A percentile compares a stretch with the other conserved stretches of the same genome.
These are phyloP conservation scores for Saccharata proteae DNA, from an alignment of 2,329 filamentous ascomycete species.

Conservation along the genomic window DNA sequence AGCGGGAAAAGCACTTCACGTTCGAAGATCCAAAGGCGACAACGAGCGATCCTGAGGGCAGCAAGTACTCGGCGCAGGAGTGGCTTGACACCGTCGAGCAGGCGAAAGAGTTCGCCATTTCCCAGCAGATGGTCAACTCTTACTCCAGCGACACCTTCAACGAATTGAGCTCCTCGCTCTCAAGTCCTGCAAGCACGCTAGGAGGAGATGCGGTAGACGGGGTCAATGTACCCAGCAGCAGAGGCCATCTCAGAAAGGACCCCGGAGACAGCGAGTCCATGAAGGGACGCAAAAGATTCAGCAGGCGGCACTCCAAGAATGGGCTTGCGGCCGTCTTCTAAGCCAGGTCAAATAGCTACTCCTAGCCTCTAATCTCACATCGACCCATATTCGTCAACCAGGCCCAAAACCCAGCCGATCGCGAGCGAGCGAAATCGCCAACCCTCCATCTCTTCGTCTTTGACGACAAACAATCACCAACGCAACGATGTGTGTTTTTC, in stretches of 20 bases:
- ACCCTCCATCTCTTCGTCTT: neutral
- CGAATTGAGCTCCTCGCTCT: slow-evolving; percentile 44
- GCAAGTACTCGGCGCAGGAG: slow-evolving; percentile 64
- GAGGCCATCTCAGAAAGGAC: slow-evolving; percentile 36
- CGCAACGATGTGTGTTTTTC: too few species aligned
- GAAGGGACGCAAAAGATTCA: slow-evolving; percentile 58
- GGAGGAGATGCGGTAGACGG: slow-evolving; percentile 39
- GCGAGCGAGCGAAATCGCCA: neutral
- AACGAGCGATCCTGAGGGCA: slow-evolving; percentile 48
- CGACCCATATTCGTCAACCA: neutral
- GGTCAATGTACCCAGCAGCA: slow-evolving; percentile 40
- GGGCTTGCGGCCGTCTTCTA: slow-evolving; percentile 83
- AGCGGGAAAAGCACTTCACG: slow-evolving; percentile 81
- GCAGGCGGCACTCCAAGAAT: slow-evolving; percentile 86
- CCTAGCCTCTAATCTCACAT: neutral
- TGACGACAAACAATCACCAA: slow-evolving; percentile 1
- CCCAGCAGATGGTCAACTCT: slow-evolving; percentile 54
- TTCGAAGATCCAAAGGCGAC: slow-evolving; percentile 87
- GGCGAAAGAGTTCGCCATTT: slow-evolving; percentile 71
- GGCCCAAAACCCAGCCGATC: neutral
- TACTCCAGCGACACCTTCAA: slow-evolving; percentile 46
- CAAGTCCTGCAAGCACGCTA: slow-evolving; percentile 65
- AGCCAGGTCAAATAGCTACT: slow-evolving; percentile 9
- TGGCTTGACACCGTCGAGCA: slow-evolving; percentile 86
- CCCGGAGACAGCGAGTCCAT: slow-evolving; percentile 40